Evolutionary conservation across 331 rosid genomes (phyloP).

Genomic region (Rhamnella rubrinervis): DNA sequence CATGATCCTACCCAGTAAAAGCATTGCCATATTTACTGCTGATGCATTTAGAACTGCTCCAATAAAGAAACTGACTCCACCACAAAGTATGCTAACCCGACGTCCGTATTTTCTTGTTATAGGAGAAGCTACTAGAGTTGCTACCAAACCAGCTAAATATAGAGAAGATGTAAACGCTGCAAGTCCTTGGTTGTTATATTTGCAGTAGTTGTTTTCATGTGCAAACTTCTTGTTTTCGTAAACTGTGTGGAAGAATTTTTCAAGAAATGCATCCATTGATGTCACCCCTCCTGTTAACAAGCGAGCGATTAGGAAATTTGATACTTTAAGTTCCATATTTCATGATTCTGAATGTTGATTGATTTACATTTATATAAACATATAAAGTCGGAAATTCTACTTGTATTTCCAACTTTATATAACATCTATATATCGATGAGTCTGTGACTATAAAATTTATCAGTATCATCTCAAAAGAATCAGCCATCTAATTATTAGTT

Average conservation of each 20-base stretch:
- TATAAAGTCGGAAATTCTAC: too few species aligned
- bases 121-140: slow-evolving; percentile 81
- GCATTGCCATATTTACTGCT: slow-evolving; percentile 69
- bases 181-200: slow-evolving; percentile 78
- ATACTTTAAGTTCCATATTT: too few species aligned
- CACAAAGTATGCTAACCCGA: slow-evolving; percentile 52
- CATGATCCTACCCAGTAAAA: slow-evolving; percentile 81
- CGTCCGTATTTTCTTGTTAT: slow-evolving; percentile 80
- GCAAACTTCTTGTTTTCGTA: slow-evolving; percentile 56
- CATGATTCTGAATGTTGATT: too few species aligned
- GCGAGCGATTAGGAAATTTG: not conserved
- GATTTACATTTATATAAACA: too few species aligned
- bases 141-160: slow-evolving; percentile 81
- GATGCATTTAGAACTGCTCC: slow-evolving; percentile 78
- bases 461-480: too few species aligned
- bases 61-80: slow-evolving; percentile 56
- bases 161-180: slow-evolving; percentile 91
- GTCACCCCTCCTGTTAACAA: slow-evolving; percentile 81
- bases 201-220: slow-evolving; percentile 89
- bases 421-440: too few species aligned
- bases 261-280: slow-evolving; percentile 87
- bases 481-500: too few species aligned
- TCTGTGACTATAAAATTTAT: too few species aligned
- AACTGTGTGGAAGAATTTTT: slow-evolving; percentile 68
- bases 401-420: too few species aligned